These are phyloP conservation scores for Thielaviopsis punctulata DNA, from an alignment of 2,329 filamentous ascomycete genomes.

Conservation along the genomic window DNA sequence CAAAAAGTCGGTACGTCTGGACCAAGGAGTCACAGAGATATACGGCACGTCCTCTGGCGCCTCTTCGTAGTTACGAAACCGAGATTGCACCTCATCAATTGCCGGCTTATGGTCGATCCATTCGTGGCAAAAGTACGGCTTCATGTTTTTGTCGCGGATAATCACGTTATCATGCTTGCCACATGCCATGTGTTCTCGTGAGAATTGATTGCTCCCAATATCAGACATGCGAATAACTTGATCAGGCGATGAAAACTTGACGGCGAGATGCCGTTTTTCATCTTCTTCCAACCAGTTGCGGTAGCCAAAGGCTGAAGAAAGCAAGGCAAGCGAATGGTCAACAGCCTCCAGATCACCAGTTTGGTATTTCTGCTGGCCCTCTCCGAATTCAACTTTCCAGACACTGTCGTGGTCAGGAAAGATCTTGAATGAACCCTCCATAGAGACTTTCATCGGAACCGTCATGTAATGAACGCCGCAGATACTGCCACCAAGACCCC, in stretches of 20 bases:
- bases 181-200: not conserved
- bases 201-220: not conserved
- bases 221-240: not conserved
- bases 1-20: conserved; percentile 42
- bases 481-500: conserved; percentile 18
- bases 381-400: conserved; percentile 22
- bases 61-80: conserved; percentile 21
- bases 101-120: conserved; percentile 28
- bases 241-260: conserved; percentile 2
- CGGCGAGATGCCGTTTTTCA: not conserved
- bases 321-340: conserved; percentile 2
- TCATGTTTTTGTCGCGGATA: conserved; percentile 18
- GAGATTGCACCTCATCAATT: conserved; percentile 22
- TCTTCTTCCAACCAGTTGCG: not conserved
- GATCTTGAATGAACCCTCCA: conserved; percentile 22
- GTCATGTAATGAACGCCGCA: conserved; percentile 25
- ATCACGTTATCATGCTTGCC: conserved; percentile 16
- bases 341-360: conserved; percentile 18
- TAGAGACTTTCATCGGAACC: conserved; percentile 26
- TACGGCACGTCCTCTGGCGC: conserved; percentile 30
- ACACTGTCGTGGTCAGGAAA: conserved; percentile 22
- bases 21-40: conserved; percentile 30
- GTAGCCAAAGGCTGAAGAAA: conserved; percentile 6
- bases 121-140: conserved; percentile 26
- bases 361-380: not conserved